Conservation (phyloP, 2,329 filamentous ascomycete species). For the Pseudogymnoascus sp. region DNA sequence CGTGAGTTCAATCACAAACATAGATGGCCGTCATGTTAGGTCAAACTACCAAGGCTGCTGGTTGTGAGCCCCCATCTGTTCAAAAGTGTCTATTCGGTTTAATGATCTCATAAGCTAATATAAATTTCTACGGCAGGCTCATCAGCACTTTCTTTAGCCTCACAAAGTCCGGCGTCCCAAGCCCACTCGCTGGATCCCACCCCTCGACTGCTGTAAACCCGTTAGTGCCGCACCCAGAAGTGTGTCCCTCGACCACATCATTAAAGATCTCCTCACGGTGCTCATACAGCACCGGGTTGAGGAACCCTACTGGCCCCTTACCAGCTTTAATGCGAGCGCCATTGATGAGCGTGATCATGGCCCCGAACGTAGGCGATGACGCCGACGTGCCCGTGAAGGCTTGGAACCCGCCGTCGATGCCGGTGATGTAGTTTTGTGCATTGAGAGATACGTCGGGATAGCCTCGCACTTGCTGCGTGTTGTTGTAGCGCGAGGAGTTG, state of each 20-base stretch:
- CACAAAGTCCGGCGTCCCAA: slow-evolving; percentile 27
- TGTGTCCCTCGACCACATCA: slow-evolving; percentile 28
- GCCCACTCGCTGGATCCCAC: slow-evolving; percentile 31
- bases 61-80: neutral
- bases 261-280: slow-evolving; percentile 24
- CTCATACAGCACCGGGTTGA: slow-evolving; percentile 30
- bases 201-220: slow-evolving; percentile 27
- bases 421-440: slow-evolving; percentile 23
- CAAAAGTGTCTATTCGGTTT: neutral
- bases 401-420: slow-evolving; percentile 16
- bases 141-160: slow-evolving; percentile 23
- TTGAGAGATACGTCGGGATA: slow-evolving; percentile 25
- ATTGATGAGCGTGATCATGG: slow-evolving; percentile 40
- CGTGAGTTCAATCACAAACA: neutral
- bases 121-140: slow-evolving; percentile 18
- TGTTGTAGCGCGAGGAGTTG: slow-evolving; percentile 17
- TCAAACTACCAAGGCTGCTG: neutral
- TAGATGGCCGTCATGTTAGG: neutral
- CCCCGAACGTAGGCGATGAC: slow-evolving; percentile 49
- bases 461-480: slow-evolving; percentile 22
- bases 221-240: slow-evolving; percentile 27
- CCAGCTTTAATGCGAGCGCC: slow-evolving; percentile 30
- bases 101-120: neutral
- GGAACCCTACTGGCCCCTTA: slow-evolving; percentile 32
- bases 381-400: slow-evolving; percentile 23